A percentile compares a stretch with the other conserved stretches of the same genome.
Evolutionary conservation across 2,329 filamentous ascomycete genomes (phyloP).

Genomic region (Chalaropsis ovoidea): DNA sequence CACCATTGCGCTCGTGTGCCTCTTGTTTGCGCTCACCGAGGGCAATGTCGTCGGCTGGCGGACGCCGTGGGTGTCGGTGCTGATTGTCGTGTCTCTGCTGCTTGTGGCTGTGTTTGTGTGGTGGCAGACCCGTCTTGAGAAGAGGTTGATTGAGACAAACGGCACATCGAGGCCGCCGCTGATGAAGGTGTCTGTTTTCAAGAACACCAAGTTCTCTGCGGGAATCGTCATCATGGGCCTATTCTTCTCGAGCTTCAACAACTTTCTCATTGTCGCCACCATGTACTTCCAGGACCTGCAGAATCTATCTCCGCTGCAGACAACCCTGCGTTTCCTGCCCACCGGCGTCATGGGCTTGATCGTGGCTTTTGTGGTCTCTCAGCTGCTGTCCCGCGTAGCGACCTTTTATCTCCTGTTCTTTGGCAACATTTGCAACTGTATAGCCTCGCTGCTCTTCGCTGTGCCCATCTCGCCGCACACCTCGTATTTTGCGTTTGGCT

Average conservation of each 20-base stretch:
- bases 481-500: conserved; percentile 56
- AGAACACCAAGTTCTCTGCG: conserved; percentile 48
- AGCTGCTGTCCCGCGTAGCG: conserved; percentile 47
- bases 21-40: conserved; percentile 58
- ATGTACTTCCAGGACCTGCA: conserved; percentile 63
- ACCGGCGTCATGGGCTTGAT: conserved; percentile 51
- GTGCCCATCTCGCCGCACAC: conserved; percentile 51
- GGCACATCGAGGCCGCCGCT: conserved; percentile 28
- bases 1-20: conserved; percentile 50
- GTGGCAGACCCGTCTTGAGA: conserved; percentile 54
- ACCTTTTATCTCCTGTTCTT: conserved; percentile 48
- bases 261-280: conserved; percentile 56
- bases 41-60: conserved; percentile 60
- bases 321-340: conserved; percentile 58
- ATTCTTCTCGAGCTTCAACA: conserved; percentile 59
- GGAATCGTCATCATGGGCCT: conserved; percentile 56
- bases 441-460: conserved; percentile 52
- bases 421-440: conserved; percentile 46
- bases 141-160: conserved; percentile 29
- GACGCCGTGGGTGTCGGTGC: conserved; percentile 49
- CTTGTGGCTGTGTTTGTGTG: conserved; percentile 47
- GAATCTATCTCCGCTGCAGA: conserved; percentile 51
- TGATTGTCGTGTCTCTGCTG: conserved; percentile 49
- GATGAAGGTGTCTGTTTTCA: conserved; percentile 56
- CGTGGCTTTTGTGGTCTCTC: conserved; percentile 47